Percentiles rank a stretch among this genome's conserved stretches.
Evolutionary conservation across 2,329 filamentous ascomycete genomes (phyloP).

Genomic region (Colletotrichum tropicale): DNA sequence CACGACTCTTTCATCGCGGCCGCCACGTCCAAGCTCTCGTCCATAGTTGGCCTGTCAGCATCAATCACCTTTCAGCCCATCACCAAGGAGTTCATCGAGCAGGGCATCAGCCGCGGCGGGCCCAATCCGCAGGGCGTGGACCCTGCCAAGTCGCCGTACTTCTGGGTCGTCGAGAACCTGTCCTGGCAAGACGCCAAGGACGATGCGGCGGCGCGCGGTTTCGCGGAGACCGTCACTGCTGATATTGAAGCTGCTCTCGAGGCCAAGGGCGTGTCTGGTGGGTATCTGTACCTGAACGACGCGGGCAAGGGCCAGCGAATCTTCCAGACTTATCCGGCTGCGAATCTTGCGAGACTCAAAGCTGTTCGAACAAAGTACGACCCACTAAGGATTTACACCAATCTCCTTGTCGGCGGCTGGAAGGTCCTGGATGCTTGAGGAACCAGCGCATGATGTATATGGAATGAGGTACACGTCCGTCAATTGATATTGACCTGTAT

Average conservation of each 20-base stretch:
- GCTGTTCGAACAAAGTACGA: conserved; percentile 17
- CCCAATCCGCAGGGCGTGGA: conserved; percentile 20
- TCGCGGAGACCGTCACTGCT: background rate
- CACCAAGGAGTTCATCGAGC: conserved; percentile 15
- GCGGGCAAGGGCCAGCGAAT: conserved; percentile 42
- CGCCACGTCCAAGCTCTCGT: background rate
- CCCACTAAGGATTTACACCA: conserved; percentile 1
- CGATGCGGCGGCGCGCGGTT: background rate
- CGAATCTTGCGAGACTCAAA: conserved; percentile 8
- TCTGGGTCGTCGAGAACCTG: conserved; percentile 22
- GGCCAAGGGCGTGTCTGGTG: conserved; percentile 5
- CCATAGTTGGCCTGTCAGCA: conserved; percentile 1
- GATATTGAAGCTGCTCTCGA: conserved; percentile 1
- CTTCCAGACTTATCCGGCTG: conserved; percentile 19
- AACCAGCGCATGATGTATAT: background rate
- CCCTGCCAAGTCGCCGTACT: conserved; percentile 14
- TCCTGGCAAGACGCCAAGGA: conserved; percentile 15
- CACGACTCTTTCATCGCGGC: conserved; percentile 13
- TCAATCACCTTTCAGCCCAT: conserved; percentile 23
- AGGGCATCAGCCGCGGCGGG: conserved; percentile 9
- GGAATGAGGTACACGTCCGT: background rate
- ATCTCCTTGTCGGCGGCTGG: conserved; percentile 16
- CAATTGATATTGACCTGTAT: too few relatives aligned
- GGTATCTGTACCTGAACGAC: conserved; percentile 45
- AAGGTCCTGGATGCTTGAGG: conserved; percentile 8